phyloP scores from a whole-genome alignment of 306 rosid species.

The Cucurbita moschata region DNA sequence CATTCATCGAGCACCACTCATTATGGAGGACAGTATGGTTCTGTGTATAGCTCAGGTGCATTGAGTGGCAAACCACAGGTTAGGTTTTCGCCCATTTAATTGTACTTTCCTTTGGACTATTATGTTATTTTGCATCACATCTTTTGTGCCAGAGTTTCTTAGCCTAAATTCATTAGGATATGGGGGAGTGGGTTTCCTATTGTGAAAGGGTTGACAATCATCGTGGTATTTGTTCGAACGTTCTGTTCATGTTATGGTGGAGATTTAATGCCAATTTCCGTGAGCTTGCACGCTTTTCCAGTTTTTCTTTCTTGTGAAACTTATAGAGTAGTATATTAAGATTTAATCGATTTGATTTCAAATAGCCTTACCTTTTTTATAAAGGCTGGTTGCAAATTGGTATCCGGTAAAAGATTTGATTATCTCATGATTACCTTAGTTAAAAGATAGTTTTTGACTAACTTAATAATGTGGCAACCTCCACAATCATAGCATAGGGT shows the following conservation, averaged over 20 bases:
- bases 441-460: not conserved
- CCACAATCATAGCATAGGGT: not conserved
- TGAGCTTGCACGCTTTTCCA: not conserved
- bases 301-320: not conserved
- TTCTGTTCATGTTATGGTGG: not conserved
- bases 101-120: not conserved
- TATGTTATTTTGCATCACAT: not conserved
- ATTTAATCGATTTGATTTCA: not conserved
- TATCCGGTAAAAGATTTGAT: not conserved
- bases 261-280: not conserved
- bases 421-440: not conserved
- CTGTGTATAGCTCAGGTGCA: slow-evolving; percentile 67
- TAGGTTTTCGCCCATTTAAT: slow-evolving; percentile 27
- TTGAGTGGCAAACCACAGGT: slow-evolving; percentile 71
- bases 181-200: not conserved
- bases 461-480: not conserved
- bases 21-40: slow-evolving; percentile 88
- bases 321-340: not conserved
- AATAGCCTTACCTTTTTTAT: not conserved
- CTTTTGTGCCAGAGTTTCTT: not conserved
- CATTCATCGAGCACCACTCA: slow-evolving; percentile 53
- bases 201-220: not conserved
- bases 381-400: not conserved
- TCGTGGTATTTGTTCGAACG: not conserved
- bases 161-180: not conserved